Conservation (phyloP, 305 asterid genomes). For the Fraxinus platypoda region DNA sequence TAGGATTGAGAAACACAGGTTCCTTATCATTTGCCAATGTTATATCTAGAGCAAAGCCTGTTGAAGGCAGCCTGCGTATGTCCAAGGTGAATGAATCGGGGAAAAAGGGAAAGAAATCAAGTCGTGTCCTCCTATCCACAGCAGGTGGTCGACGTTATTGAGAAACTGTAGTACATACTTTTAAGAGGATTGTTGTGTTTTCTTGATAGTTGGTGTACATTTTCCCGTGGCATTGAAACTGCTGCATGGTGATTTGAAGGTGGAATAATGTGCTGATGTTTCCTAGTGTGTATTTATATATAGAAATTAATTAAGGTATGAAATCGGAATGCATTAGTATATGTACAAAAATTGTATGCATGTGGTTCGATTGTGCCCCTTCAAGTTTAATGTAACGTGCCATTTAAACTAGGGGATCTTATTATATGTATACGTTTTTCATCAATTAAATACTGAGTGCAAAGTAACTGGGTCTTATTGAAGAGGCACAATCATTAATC, state of each 20-base stretch:
- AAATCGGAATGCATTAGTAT: too few species aligned
- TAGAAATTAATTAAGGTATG: too few species aligned
- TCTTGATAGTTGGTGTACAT: neutral
- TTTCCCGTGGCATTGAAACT: neutral
- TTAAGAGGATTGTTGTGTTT: neutral
- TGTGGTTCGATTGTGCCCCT: neutral
- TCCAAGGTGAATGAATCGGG: constrained; percentile 48
- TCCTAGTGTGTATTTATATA: too few species aligned
- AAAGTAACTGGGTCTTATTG: too few species aligned
- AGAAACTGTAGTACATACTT: constrained; percentile 9
- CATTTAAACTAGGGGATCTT: neutral
- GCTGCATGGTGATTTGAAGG: neutral
- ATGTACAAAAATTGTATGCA: neutral
- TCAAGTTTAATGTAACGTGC: neutral
- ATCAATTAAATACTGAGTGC: too few species aligned
- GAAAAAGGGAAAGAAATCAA: constrained; percentile 77
- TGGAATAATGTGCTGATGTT: neutral
- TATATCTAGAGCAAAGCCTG: constrained; percentile 54
- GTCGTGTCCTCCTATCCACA: constrained; percentile 72
- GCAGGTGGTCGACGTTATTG: constrained; percentile 88
- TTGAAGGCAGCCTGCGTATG: constrained; percentile 32
- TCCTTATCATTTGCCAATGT: constrained; percentile 64
- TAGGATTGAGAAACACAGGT: constrained; percentile 46
- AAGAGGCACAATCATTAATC: too few species aligned
- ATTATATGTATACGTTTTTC: too few species aligned